A percentile compares a stretch with the other conserved stretches of the same genome.
These are phyloP conservation scores for Phoenix dactylifera DNA, from an alignment of 176 grass and related monocot species.

Conservation along the genomic window DNA sequence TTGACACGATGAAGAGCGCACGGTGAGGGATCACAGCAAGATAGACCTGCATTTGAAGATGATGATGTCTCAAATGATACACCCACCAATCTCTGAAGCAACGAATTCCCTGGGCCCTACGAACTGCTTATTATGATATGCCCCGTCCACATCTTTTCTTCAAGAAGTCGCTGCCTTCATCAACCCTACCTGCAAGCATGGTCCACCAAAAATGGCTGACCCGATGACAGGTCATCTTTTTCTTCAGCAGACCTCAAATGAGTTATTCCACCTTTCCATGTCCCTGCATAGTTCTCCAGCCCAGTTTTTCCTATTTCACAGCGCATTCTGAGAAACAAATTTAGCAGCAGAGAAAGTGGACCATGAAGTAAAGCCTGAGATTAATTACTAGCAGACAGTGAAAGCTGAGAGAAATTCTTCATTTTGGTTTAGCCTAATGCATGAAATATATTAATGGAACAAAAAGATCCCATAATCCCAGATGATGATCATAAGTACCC, in stretches of 20 bases:
- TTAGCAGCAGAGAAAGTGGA: constrained; percentile 8
- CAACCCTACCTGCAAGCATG: constrained; percentile 29
- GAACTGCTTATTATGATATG: constrained; percentile 39
- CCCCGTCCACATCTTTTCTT: no score
- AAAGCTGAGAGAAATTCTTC: no score
- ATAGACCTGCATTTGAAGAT: constrained; percentile 18
- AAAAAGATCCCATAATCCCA: no score
- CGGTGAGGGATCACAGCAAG: constrained; percentile 18
- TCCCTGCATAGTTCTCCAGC: constrained; percentile 12
- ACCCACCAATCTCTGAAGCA: constrained; percentile 11
- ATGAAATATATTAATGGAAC: no score
- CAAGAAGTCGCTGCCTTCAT: constrained; percentile 29
- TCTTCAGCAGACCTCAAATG: constrained; percentile 6
- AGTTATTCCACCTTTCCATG: constrained; percentile 15
- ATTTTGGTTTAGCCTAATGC: no score
- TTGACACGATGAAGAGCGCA: constrained; percentile 8
- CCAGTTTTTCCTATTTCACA: constrained; percentile 21
- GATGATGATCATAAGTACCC: no score
- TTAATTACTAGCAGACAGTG: no score
- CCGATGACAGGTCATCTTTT: constrained; percentile 23
- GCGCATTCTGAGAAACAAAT: constrained; percentile 22
- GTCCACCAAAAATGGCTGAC: constrained; percentile 33
- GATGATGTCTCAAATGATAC: constrained; percentile 16
- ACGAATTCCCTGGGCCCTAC: constrained; percentile 26
- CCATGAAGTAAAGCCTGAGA: constrained; percentile 2